A percentile compares a stretch with the other conserved stretches of the same genome.
These are phyloP conservation scores for Sugiyamaella paludigena DNA, from an alignment of 1,139 yeast species.

Conservation along the genomic window DNA sequence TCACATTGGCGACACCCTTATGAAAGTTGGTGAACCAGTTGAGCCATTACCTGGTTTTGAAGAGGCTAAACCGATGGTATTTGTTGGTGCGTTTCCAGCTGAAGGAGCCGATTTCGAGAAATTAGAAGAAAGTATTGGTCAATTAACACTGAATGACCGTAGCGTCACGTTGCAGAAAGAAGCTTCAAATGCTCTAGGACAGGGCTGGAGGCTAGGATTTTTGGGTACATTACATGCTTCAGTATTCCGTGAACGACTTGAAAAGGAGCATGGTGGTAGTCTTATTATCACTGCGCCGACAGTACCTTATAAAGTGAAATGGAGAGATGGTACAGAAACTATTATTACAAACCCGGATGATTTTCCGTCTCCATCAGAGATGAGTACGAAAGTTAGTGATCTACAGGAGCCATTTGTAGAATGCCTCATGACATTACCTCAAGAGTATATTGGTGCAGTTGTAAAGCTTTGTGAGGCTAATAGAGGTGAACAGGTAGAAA, in stretches of 20 bases:
- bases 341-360: slow-evolving; percentile 87
- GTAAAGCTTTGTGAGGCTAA: slow-evolving; percentile 81
- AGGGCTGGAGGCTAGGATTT: slow-evolving; percentile 97
- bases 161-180: slow-evolving; percentile 87
- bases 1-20: slow-evolving; percentile 85
- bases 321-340: slow-evolving; percentile 58
- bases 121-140: slow-evolving; percentile 85
- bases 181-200: slow-evolving; percentile 91
- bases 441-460: slow-evolving; percentile 82
- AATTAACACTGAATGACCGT: slow-evolving; percentile 84
- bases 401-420: slow-evolving; percentile 88
- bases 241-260: slow-evolving; percentile 86
- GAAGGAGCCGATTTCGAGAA: slow-evolving; percentile 89
- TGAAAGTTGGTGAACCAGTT: slow-evolving; percentile 62
- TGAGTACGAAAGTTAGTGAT: slow-evolving; percentile 47
- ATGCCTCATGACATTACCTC: slow-evolving; percentile 88
- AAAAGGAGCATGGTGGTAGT: slow-evolving; percentile 90
- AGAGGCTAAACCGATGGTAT: slow-evolving; percentile 97
- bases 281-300: slow-evolving; percentile 94
- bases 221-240: slow-evolving; percentile 93
- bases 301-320: slow-evolving; percentile 79
- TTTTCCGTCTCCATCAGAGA: slow-evolving; percentile 60
- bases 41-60: slow-evolving; percentile 92
- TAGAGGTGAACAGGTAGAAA: slow-evolving; percentile 77
- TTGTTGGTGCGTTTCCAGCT: slow-evolving; percentile 97